Evolutionary conservation across 2,329 filamentous ascomycete genomes (phyloP), one percentile per base, ranked within the genome.

Genomic region (Sarocladium oryzae): DNA sequence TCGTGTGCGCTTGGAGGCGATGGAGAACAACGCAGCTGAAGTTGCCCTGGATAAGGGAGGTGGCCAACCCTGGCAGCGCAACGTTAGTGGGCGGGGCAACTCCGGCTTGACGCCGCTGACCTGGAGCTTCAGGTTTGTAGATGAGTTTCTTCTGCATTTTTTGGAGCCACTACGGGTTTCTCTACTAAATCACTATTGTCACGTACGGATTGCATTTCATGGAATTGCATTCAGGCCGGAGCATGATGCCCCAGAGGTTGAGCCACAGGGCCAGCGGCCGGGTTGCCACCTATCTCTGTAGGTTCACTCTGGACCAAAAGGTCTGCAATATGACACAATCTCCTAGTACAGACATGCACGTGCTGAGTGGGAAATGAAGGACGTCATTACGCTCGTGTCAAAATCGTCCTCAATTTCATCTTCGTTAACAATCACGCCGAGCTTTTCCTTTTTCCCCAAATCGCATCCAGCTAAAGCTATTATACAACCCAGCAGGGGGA

Each of bases 401-500:
- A 61, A 60, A 61, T 59, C 57, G 60, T 62, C 63, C 60, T 58
- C 43, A 48, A 32, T 32, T 48, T 48, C 33, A 28, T 43, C 43
- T 32, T 48, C 53, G 60, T 61, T 58, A 61, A 61, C 60, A 56
- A 62, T 63, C 62, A 63, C 64, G 61, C 62, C 61, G 51, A 61
- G 50, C 61, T 66, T 63, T 63, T 61, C 61, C n/a, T n/a, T 60
- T 58, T 54, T 57, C 21, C 40, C 61, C 57, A 56, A 56, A 61
- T 59, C 56, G 9, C 38, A 21, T 60, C 59, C 56, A 56, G 60
- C 60, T 58, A 56, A 64, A 64, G 60, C 62, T 68, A 66, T 59
- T 61, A 58, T 66, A 66, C 64, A 67, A 63, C 65, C 65, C 62
- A 64, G 63, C 62, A 61, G 58, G 59, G 61, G 55, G 58, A 61